Evolutionary conservation across 192 early-diverging fungal species (phyloP).

Genomic region (Coemansia sp.): DNA sequence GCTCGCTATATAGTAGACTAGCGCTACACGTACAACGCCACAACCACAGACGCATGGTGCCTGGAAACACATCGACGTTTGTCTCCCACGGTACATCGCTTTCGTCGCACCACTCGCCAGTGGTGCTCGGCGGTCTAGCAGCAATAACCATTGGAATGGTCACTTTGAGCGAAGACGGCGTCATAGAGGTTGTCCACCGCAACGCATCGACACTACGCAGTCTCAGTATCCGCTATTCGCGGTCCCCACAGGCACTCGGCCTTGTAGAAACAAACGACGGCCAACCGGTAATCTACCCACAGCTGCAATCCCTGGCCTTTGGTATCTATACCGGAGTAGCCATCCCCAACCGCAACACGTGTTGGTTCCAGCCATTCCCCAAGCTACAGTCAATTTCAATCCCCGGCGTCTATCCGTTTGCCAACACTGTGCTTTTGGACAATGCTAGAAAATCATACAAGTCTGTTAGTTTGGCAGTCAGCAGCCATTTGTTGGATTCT

Average conservation of each 20-base stretch:
- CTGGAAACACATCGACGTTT: background rate
- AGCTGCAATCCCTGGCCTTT: conserved; percentile 7
- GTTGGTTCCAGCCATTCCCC: conserved; percentile 7
- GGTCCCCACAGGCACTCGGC: background rate
- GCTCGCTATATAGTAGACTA: background rate
- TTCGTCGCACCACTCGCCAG: background rate
- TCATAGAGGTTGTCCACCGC: background rate
- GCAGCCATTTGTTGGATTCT: conserved; percentile 1
- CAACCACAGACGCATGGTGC: background rate
- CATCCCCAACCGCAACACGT: background rate
- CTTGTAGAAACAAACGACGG: background rate
- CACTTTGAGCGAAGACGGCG: conserved; percentile 2
- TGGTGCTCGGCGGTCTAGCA: background rate
- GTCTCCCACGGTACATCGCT: background rate
- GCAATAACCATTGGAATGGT: background rate
- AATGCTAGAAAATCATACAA: background rate
- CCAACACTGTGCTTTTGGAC: background rate
- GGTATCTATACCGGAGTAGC: conserved; percentile 12
- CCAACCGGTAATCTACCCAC: conserved; percentile 8
- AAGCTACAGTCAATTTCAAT: conserved; percentile 4
- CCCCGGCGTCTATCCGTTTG: conserved; percentile 21
- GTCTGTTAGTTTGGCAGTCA: conserved; percentile 7
- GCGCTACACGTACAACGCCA: background rate
- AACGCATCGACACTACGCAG: background rate
- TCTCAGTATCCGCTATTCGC: background rate